Evolutionary conservation across 2,329 filamentous ascomycete genomes (phyloP), one percentile per base, ranked within the genome.

Genomic region (Fusarium concolor): DNA sequence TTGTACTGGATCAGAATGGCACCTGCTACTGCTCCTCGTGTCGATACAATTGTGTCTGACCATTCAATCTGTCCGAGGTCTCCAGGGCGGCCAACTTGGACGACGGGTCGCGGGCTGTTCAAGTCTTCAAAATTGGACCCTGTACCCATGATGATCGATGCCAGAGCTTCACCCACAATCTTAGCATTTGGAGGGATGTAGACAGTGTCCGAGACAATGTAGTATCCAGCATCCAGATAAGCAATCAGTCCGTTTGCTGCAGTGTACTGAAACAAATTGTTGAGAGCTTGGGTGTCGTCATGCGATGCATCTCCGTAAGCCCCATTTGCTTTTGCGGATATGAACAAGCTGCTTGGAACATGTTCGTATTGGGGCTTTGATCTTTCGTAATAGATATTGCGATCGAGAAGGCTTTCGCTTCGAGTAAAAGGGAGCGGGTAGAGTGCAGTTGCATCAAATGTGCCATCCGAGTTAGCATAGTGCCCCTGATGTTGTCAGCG

Each of bases 1-100:
- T 94, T 94, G 83, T 89, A 94, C 74, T 94, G 85, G 59, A 94
- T 87, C 9, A 94, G 80, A 10, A 90, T 83, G 2, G 91, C 92
- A 6, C 92, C 92, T 2, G 88, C 83, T 10, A 89, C 84, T 26
- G 89, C 79, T 2, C 91, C 92, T 57, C 87, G 84, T 0, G 90
- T 92, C 55, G 88, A 88, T 15, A 94, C 82, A 47, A 94, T 85
- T 72, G 92, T 87, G 75, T 94, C 92, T 6, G 86, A 88, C 82
- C 90, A 88, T 76, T 94, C 91, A 18, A 94, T 82, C 15, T 80
- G 81, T 8, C 92, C 92, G 11, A 77, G 77, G 24, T 93, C 87
- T 5, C 90, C 90, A 0, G 86, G 81, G 4, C 72, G 71, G 11
- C 90, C 91, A n/a, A 93, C 85, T 68, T 89, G 86, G 2, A 94